Percentiles rank a stretch among this genome's conserved stretches.
Conservation (phyloP, 805 yeast species). For the Cyberlindnera veronae region DNA sequence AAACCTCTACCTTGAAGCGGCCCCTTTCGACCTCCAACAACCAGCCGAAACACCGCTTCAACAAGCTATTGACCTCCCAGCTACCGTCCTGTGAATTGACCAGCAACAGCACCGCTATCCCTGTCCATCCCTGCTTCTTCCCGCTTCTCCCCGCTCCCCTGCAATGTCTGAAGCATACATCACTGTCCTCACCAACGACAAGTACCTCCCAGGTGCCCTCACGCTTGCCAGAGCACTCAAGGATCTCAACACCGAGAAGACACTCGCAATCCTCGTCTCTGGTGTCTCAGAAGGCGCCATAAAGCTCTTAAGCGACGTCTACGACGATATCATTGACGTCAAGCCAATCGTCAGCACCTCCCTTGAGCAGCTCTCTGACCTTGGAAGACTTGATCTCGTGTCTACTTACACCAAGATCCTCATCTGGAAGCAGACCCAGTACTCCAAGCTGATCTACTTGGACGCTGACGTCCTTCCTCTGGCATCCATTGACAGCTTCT, state of each 20-base stretch:
- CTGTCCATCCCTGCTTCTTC: too few species aligned
- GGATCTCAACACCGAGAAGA: slow-evolving; percentile 14
- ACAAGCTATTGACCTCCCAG: too few species aligned
- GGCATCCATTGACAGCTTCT: slow-evolving; percentile 24
- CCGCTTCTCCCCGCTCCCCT: too few species aligned
- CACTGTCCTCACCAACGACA: slow-evolving; percentile 43
- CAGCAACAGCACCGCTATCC: too few species aligned
- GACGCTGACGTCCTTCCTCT: slow-evolving; percentile 61
- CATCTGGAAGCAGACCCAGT: slow-evolving; percentile 42
- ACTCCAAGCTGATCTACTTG: slow-evolving; percentile 49
- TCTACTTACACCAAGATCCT: slow-evolving; percentile 46
- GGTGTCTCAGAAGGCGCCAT: slow-evolving; percentile 25
- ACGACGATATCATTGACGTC: slow-evolving; percentile 28
- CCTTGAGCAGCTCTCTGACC: slow-evolving; percentile 25
- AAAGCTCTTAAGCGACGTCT: slow-evolving; percentile 17
- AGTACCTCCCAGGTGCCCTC: slow-evolving; percentile 54
- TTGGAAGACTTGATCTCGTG: slow-evolving; percentile 48
- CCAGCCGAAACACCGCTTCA: too few species aligned
- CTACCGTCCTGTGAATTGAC: too few species aligned
- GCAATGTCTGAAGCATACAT: slow-evolving; percentile 33
- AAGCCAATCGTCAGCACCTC: slow-evolving; percentile 19
- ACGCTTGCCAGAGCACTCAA: slow-evolving; percentile 40
- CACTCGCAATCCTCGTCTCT: slow-evolving; percentile 14
- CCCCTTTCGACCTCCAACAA: too few species aligned
- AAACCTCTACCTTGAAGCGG: background rate